Conservation (phyloP, 441 rosid species). For the Populus tomentosa region DNA sequence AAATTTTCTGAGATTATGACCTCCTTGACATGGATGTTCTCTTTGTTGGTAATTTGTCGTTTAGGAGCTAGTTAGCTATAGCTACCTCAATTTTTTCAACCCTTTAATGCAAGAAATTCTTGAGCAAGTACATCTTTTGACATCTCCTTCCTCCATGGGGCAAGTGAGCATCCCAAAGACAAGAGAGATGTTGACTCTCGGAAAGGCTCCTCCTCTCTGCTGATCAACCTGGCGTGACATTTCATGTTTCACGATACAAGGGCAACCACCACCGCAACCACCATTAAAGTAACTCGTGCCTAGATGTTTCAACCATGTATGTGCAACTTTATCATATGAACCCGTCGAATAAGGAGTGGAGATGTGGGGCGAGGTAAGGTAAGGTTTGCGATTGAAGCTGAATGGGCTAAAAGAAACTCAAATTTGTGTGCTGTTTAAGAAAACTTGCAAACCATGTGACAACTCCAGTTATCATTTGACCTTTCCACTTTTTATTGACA, state of each 20-base stretch:
- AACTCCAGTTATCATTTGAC: conserved; percentile 14
- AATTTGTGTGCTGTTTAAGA: conserved; percentile 4
- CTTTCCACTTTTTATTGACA: conserved; percentile 11
- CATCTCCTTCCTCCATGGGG: neutral
- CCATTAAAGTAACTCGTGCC: neutral
- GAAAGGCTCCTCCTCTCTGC: neutral
- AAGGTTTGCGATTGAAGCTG: neutral
- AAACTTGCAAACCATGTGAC: conserved; percentile 9
- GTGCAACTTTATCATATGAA: neutral
- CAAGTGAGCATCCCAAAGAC: neutral
- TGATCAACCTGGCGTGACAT: neutral
- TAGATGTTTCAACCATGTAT: neutral
- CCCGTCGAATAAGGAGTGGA: neutral
- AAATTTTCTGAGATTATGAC: neutral
- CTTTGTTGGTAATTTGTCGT: neutral
- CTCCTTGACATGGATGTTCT: neutral
- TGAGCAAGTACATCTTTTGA: neutral
- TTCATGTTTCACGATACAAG: neutral
- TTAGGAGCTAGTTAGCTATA: neutral
- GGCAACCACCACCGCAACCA: neutral
- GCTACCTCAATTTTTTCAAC: conserved; percentile 2
- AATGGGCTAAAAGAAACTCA: neutral
- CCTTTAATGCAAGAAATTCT: neutral
- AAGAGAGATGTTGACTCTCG: neutral
- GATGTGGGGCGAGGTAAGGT: neutral